Conservation (phyloP, 2,329 filamentous ascomycete genomes). For the Aspergillus novofumigatus region DNA sequence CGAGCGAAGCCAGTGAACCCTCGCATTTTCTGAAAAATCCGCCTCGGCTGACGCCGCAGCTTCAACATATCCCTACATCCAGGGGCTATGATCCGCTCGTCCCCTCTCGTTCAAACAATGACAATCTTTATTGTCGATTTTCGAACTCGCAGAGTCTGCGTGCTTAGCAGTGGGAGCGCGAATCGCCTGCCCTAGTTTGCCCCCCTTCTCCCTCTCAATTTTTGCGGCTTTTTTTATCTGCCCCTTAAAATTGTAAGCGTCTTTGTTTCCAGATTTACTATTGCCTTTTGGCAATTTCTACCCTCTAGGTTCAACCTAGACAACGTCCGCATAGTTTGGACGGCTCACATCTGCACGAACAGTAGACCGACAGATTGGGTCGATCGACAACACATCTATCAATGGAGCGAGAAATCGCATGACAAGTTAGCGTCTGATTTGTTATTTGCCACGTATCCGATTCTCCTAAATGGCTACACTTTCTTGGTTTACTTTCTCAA, state of each 20-base stretch:
- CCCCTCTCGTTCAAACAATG: slow-evolving; percentile 20
- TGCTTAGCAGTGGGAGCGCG: slow-evolving; percentile 17
- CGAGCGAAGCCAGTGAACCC: slow-evolving; percentile 23
- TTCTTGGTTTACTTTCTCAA: neutral
- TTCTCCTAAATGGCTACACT: neutral
- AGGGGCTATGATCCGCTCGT: slow-evolving; percentile 31
- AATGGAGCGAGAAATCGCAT: neutral
- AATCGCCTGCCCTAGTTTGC: neutral
- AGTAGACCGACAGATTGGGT: neutral
- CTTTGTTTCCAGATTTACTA: neutral
- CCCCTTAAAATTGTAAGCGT: neutral
- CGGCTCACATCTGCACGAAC: neutral
- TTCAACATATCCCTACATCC: slow-evolving; percentile 21
- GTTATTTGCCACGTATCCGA: neutral
- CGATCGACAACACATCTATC: slow-evolving; percentile 10
- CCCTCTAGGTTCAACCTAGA: neutral
- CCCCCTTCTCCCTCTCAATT: slow-evolving; percentile 21
- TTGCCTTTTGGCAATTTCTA: neutral
- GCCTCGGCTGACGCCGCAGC: slow-evolving; percentile 17
- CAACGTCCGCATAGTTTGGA: neutral
- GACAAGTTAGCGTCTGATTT: neutral
- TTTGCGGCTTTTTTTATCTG: slow-evolving; percentile 15
- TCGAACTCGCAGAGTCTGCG: slow-evolving; percentile 34
- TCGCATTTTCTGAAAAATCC: slow-evolving; percentile 26
- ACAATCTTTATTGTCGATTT: slow-evolving; percentile 28